Base-by-base conservation (phyloP, 768 basidiomycete genomes). In the Phlebiopsis gigantea region DNA sequence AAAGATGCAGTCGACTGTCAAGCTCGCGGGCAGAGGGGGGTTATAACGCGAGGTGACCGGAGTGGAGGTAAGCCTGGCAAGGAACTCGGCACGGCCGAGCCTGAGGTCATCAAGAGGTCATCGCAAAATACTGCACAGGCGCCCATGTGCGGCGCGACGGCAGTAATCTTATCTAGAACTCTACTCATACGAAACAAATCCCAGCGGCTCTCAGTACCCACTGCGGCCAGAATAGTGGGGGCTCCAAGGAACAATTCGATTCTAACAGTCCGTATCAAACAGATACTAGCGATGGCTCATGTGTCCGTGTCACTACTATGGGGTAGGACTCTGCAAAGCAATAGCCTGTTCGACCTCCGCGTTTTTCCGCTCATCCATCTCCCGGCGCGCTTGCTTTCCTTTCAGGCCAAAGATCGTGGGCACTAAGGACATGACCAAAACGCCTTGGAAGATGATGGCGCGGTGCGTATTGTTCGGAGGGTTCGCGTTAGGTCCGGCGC, bases 391-490 rank as follows among this genome's bases (percentile, higher is more conserved):
- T 66, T 91, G 88, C 73, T 73, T 2, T 87, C 50, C 88, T 24
- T 71, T 74, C 26, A 88, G 53, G 45, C 84, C 71, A 63, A 85
- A 78, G 1, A 87, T 66, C 5, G 72, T 56, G 7, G 65, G 53
- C 30, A 75, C 72, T 9, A 75, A 65, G 1, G 60, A 68, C 55
- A 80, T 60, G 2, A 83, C 73, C 42, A 84, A 61, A 0, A 71
- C 67, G 1, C 82, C 89, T 25, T 86, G 81, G 65, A 93, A 81
- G 22, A 93, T 82, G 41, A 89, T 70, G 2, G 82, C 80, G 10
- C 75, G 72, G 34, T 69, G 79, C 87, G 93, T 89, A 68, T 89
- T 88, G 26, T 82, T 72, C 0, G 91, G 90, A 1, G 90, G 90
- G 46, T 77, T 68, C 17, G 84, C 88, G 34, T 77, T 68, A 9